Evolutionary conservation across 495 filamentous ascomycete species (phyloP).

Genomic region (Chlorociboria aeruginascens): DNA sequence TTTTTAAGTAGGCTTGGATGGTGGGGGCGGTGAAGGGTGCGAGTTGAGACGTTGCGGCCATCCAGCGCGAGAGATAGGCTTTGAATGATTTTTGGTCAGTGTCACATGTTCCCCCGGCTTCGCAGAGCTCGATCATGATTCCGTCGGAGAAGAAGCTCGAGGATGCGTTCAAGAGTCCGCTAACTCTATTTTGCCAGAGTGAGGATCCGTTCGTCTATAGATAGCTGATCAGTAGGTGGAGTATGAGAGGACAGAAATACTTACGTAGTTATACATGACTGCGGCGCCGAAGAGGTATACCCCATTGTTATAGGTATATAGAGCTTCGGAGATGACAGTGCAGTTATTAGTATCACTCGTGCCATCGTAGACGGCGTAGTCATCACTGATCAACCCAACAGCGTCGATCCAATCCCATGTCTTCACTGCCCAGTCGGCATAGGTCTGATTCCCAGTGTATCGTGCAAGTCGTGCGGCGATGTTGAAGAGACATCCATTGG

Average conservation of each 20-base stretch:
- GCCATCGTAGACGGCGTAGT: constrained; percentile 60
- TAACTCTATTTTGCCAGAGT: constrained; percentile 13
- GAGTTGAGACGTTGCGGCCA: constrained; percentile 54
- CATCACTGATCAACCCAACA: constrained; percentile 48
- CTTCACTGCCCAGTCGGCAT: constrained; percentile 64
- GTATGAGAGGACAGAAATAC: constrained; percentile 10
- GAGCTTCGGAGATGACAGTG: constrained; percentile 43
- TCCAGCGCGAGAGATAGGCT: constrained; percentile 74
- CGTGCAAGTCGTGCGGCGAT: constrained; percentile 61
- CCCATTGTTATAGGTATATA: constrained; percentile 70
- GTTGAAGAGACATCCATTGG: constrained; percentile 76
- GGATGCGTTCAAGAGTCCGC: constrained; percentile 32
- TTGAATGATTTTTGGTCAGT: constrained; percentile 72
- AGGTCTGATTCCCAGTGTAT: constrained; percentile 69
- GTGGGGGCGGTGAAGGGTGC: constrained; percentile 51
- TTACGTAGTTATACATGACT: constrained; percentile 63
- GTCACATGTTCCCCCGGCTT: constrained; percentile 35
- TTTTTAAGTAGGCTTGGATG: constrained; percentile 48
- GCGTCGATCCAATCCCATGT: constrained; percentile 58
- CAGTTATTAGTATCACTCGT: constrained; percentile 51
- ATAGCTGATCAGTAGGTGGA: background rate
- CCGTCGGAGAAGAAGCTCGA: constrained; percentile 38
- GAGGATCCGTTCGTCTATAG: constrained; percentile 21
- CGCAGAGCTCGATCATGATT: constrained; percentile 67
- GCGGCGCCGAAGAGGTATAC: constrained; percentile 62